Percentiles rank a stretch among this genome's conserved stretches.
phyloP scores from a whole-genome alignment of 202 grass and related monocot genomes.

The Eragrostis tef region DNA sequence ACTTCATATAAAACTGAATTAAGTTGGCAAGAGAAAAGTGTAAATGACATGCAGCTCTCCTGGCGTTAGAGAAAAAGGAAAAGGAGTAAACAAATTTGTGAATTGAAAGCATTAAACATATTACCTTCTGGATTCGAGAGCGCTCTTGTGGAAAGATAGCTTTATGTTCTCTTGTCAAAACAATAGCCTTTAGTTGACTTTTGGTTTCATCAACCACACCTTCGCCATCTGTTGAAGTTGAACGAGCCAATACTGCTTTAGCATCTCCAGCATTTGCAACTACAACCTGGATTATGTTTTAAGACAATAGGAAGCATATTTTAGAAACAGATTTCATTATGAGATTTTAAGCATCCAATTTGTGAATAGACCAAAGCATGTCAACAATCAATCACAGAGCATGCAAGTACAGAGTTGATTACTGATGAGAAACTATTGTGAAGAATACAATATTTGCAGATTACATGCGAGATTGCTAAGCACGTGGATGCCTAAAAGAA shows the following conservation, averaged over 20 bases:
- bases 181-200: constrained; percentile 74
- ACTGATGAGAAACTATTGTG: constrained; percentile 5
- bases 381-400: neutral
- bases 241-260: constrained; percentile 90
- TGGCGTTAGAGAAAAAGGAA: neutral
- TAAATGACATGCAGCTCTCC: neutral
- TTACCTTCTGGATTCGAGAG: constrained; percentile 78
- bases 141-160: constrained; percentile 94
- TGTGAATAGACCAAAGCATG: neutral
- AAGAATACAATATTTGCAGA: constrained; percentile 3
- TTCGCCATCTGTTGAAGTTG: constrained; percentile 49
- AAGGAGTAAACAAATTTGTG: neutral
- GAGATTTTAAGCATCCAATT: neutral
- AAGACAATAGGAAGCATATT: constrained; percentile 31
- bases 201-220: constrained; percentile 17
- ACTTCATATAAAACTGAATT: constrained; percentile 23
- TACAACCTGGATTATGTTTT: constrained; percentile 66
- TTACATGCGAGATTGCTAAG: neutral
- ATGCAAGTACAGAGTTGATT: constrained; percentile 1
- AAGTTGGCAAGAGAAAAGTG: constrained; percentile 1
- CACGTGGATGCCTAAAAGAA: neutral
- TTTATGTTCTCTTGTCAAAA: constrained; percentile 98
- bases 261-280: constrained; percentile 94
- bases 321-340: constrained; percentile 7
- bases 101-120: constrained; percentile 1